Base-by-base conservation (phyloP, 352 stramenopile species). In the Pythium periplocum region DNA sequence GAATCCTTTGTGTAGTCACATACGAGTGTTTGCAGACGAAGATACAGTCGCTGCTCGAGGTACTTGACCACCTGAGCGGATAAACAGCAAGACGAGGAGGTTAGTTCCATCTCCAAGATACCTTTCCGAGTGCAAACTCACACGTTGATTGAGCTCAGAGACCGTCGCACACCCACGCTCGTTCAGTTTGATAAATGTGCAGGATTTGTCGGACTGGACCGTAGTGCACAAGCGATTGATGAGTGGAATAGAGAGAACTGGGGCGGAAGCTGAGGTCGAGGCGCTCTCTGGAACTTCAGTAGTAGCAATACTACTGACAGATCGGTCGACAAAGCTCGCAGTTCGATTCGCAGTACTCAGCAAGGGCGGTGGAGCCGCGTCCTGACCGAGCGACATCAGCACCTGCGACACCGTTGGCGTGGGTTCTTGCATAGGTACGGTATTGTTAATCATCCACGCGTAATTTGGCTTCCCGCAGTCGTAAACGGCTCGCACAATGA, bases 361-460 rank as follows among this genome's bases (percentile, higher is more conserved):
- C 17, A 26, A 26, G 17, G 17, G 17, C 17, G 17, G 17, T 26
- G 17, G 17, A 26, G n/a, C 4, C 31, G 39, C 46, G 12, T 62
- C 42, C 12, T 68, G 53, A 34, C 49, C 45, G 37, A 60, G 54
- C 7, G 62, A 62, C 8, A 47, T 26, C 17, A 70, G 35, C 9
- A 71, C 62, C 33, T 69, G 56, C 0, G 57, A 69, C 4, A 64
- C 59, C 0, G 59, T 64, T 17, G 63, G 63, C 5, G 41, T 65
- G 0, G 72, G 51, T 7, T 73, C 68, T 48, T 73, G 65, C 34
- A 87, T 75, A 6, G 77, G 48, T 10, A 67, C 59, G 9, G 68
- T 73, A 54, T 91, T 93, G 60, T 70, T 91, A 58, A 93, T 83
- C 75, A 91, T 90, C 83, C 83, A 93, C 7, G 75, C 83, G 33